Base-by-base conservation (phyloP, 1,284 basidiomycete species). In the Porodaedalea pini region DNA sequence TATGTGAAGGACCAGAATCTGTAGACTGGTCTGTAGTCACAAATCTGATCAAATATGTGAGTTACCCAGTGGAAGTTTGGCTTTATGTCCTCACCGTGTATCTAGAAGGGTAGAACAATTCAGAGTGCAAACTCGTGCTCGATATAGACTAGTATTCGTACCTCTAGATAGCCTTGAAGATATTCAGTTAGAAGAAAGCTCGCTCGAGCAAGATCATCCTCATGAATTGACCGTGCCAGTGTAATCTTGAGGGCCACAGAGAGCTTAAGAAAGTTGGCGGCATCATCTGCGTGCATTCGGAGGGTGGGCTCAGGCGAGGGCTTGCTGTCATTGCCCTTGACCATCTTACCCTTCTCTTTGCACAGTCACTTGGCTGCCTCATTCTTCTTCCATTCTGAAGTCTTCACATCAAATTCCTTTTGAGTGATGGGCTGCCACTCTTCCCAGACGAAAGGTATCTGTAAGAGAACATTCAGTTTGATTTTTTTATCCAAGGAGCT, bases 1-100 rank as follows among this genome's bases (percentile, higher is more conserved):
- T 37, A 27, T 2, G 58, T 43, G 53, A 63, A 63, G 1, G 54
- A 43, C 62, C 62, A 63, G 36, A 62, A 60, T n/a, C n/a, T n/a
- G n/a, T n/a, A n/a, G n/a, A n/a, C n/a, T n/a, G n/a, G n/a, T n/a
- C n/a, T n/a, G n/a, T n/a, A n/a, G n/a, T n/a, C n/a, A n/a, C n/a
- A n/a, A n/a, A n/a, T n/a, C n/a, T n/a, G n/a, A n/a, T n/a, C n/a
- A n/a, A n/a, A n/a, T n/a, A n/a, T n/a, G n/a, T n/a, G n/a, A n/a
- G n/a, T n/a, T n/a, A n/a, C n/a, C n/a, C n/a, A n/a, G n/a, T n/a
- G n/a, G n/a, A n/a, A n/a, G n/a, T n/a, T n/a, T n/a, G n/a, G n/a
- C n/a, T n/a, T n/a, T n/a, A n/a, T n/a, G n/a, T n/a, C n/a, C n/a
- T n/a, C n/a, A n/a, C n/a, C n/a, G n/a, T n/a, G n/a, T n/a, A n/a